phyloP scores from a whole-genome alignment of 192 early-diverging fungal species.

The Paraglomus brasilianum region DNA sequence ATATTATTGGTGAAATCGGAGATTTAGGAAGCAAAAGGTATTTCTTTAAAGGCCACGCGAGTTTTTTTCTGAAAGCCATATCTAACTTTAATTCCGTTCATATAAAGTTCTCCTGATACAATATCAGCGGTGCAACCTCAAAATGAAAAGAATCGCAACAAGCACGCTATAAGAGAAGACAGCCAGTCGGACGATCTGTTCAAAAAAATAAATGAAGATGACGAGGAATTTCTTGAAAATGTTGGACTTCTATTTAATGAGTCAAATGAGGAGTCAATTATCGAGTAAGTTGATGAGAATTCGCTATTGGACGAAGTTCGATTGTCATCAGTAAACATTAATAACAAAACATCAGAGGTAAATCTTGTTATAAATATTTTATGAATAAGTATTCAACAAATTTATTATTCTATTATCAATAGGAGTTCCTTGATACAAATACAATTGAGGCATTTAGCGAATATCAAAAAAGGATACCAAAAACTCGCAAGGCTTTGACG shows the following conservation, averaged over 20 bases:
- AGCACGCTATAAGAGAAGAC: no score
- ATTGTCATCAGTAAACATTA: background rate
- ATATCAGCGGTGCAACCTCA: no score
- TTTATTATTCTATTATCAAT: conserved; percentile 18
- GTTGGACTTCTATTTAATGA: conserved; percentile 7
- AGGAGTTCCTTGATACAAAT: conserved; percentile 12
- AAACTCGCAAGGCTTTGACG: conserved; percentile 10
- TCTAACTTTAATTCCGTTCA: conserved; percentile 6
- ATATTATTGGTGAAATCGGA: conserved; percentile 21
- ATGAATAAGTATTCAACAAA: background rate
- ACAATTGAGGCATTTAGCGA: conserved; percentile 1
- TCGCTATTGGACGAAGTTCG: conserved; percentile 10
- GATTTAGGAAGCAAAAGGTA: conserved; percentile 18
- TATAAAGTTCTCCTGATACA: no score
- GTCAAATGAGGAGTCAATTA: background rate
- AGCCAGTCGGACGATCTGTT: conserved; percentile 4
- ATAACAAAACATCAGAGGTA: background rate
- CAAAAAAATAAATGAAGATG: conserved; percentile 7
- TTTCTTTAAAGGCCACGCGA: conserved; percentile 1
- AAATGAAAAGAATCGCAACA: no score
- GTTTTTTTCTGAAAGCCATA: background rate
- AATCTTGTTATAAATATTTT: conserved; percentile 10
- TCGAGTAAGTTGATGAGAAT: conserved; percentile 11
- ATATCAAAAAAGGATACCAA: conserved; percentile 13
- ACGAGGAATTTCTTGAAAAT: conserved; percentile 12